Evolutionary conservation across 495 filamentous ascomycete genomes (phyloP).

Genomic region (Cryomyces minteri): DNA sequence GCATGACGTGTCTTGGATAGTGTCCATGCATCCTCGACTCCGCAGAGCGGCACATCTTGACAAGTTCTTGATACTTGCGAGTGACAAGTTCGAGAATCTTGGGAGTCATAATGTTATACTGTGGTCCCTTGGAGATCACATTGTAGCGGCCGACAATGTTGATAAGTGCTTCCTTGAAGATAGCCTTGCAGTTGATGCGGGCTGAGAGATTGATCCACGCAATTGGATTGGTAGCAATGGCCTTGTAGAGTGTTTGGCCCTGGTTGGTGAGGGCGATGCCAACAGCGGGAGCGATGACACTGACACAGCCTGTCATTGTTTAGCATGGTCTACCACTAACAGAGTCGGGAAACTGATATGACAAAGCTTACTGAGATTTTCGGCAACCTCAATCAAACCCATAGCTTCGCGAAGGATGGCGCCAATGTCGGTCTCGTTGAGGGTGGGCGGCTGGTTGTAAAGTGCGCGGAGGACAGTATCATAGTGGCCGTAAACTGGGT

Average conservation of each 20-base stretch:
- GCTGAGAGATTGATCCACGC: conserved; percentile 24
- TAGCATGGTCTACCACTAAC: not conserved
- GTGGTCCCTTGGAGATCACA: conserved; percentile 1
- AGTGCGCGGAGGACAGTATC: conserved; percentile 25
- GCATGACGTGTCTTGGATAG: conserved; percentile 3
- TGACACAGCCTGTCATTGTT: conserved; percentile 5
- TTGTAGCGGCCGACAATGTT: conserved; percentile 28
- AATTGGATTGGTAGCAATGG: conserved; percentile 21
- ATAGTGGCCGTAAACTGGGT: conserved; percentile 12
- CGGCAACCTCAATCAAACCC: conserved; percentile 24
- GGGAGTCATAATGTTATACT: not conserved
- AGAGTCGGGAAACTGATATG: not conserved
- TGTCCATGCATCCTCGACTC: conserved; percentile 1
- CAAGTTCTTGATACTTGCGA: conserved; percentile 6
- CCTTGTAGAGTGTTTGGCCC: conserved; percentile 21
- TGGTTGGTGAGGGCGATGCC: conserved; percentile 23
- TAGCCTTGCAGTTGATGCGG: conserved; percentile 21
- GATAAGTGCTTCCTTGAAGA: conserved; percentile 30
- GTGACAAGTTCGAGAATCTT: not conserved
- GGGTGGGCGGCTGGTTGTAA: conserved; percentile 17
- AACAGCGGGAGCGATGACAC: conserved; percentile 20
- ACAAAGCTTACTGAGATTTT: conserved; percentile 15
- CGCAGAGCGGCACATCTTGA: conserved; percentile 2
- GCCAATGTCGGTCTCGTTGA: conserved; percentile 13
- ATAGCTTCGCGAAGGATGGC: conserved; percentile 14